phyloP scores from a whole-genome alignment of 768 basidiomycete genomes.

The Pisolithus microcarpus region DNA sequence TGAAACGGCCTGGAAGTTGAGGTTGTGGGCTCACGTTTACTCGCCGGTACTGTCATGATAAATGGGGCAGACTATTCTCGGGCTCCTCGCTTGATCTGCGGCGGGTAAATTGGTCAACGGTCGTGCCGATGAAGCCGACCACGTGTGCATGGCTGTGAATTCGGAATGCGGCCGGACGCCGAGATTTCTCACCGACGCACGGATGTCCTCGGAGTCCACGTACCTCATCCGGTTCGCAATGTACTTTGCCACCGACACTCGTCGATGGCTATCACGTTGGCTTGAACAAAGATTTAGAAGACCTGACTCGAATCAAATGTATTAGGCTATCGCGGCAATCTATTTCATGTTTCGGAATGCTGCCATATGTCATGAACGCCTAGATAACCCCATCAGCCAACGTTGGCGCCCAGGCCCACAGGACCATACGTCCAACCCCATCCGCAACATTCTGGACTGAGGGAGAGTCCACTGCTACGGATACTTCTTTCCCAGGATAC shows the following conservation, averaged over 20 bases:
- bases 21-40: background rate
- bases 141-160: background rate
- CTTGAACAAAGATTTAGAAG: too few relatives aligned
- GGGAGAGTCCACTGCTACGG: background rate
- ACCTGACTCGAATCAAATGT: too few relatives aligned
- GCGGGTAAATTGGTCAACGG: background rate
- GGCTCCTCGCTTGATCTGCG: background rate
- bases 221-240: background rate
- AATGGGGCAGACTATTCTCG: background rate
- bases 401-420: too few relatives aligned
- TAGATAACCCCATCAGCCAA: too few relatives aligned
- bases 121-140: too few relatives aligned
- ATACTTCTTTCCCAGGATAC: background rate
- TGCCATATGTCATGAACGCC: too few relatives aligned
- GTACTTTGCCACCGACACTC: too few relatives aligned
- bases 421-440: too few relatives aligned
- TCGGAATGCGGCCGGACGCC: background rate
- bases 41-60: background rate
- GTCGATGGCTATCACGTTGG: too few relatives aligned
- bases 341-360: too few relatives aligned
- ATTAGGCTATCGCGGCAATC: too few relatives aligned
- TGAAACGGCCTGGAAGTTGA: background rate
- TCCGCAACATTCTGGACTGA: too few relatives aligned
- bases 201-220: background rate
- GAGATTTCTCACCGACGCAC: background rate